phyloP scores from a whole-genome alignment of 2,329 filamentous ascomycete genomes.

The Sporothrix brunneoviolacea region DNA sequence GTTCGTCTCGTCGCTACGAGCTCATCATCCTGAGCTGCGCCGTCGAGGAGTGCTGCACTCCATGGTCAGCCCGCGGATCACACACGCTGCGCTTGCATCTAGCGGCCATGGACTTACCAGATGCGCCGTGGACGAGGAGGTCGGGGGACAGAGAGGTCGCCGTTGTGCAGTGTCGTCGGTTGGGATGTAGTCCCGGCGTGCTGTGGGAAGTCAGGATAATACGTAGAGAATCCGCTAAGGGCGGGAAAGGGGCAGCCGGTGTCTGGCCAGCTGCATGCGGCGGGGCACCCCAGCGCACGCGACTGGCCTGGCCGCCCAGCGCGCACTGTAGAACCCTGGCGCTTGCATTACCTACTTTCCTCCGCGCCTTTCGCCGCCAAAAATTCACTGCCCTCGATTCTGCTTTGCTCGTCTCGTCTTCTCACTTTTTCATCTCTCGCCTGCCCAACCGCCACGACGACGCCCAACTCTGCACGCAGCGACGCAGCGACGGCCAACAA shows the following conservation, averaged over 20 bases:
- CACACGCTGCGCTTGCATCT: neutral
- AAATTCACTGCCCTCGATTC: too few relatives aligned
- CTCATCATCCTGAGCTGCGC: conserved; percentile 7
- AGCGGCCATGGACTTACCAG: neutral
- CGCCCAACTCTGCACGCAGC: too few relatives aligned
- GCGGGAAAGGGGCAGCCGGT: conserved; percentile 1
- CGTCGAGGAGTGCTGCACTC: neutral
- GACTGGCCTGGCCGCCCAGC: neutral
- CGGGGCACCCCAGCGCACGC: neutral
- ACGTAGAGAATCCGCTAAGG: too few relatives aligned
- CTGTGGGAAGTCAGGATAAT: too few relatives aligned
- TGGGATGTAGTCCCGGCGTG: too few relatives aligned
- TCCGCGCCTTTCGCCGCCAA: neutral
- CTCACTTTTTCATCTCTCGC: too few relatives aligned
- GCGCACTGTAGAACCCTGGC: neutral
- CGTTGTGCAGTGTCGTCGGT: too few relatives aligned
- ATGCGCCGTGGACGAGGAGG: neutral
- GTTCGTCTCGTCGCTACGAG: conserved; percentile 7
- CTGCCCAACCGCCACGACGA: too few relatives aligned
- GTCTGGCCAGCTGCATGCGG: conserved; percentile 2
- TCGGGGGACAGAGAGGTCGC: neutral
- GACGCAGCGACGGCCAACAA: too few relatives aligned
- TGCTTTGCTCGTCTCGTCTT: too few relatives aligned
- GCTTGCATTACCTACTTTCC: too few relatives aligned
- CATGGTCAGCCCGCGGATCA: too few relatives aligned